Conservation (phyloP, 1,139 yeast species). For the Lodderomyces orthopsilosis region DNA sequence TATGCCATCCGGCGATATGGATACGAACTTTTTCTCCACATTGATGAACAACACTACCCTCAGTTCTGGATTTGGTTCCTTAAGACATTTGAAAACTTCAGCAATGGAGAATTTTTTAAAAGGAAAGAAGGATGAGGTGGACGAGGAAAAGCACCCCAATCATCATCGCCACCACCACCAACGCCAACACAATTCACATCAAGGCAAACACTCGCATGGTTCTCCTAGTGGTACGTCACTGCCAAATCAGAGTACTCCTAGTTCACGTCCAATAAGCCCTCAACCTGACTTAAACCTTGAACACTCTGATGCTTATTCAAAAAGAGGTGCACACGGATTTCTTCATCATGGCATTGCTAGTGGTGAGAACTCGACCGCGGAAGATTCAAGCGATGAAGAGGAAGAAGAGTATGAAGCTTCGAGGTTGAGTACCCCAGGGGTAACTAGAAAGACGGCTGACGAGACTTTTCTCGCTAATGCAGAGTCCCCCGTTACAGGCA, state of each 20-base stretch:
- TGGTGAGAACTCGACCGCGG: not conserved
- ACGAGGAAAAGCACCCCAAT: not conserved
- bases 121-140: conserved; percentile 1
- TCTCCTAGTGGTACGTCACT: not conserved
- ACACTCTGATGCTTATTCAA: not conserved
- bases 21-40: conserved; percentile 35
- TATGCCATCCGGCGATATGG: conserved; percentile 18
- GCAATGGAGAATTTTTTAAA: conserved; percentile 19
- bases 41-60: conserved; percentile 52
- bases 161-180: not conserved
- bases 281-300: not conserved
- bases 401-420: conserved; percentile 3
- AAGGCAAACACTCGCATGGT: not conserved
- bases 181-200: not conserved
- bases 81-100: conserved; percentile 13
- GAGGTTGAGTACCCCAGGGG: not conserved
- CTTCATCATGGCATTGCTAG: not conserved
- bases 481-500: not conserved
- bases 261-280: not conserved
- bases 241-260: not conserved
- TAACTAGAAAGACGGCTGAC: not conserved
- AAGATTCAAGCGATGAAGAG: conserved; percentile 2
- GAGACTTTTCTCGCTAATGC: not conserved
- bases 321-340: not conserved
- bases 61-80: conserved; percentile 42